phyloP scores from a whole-genome alignment of 306 rosid species.

The Fragaria nilgerrensis region DNA sequence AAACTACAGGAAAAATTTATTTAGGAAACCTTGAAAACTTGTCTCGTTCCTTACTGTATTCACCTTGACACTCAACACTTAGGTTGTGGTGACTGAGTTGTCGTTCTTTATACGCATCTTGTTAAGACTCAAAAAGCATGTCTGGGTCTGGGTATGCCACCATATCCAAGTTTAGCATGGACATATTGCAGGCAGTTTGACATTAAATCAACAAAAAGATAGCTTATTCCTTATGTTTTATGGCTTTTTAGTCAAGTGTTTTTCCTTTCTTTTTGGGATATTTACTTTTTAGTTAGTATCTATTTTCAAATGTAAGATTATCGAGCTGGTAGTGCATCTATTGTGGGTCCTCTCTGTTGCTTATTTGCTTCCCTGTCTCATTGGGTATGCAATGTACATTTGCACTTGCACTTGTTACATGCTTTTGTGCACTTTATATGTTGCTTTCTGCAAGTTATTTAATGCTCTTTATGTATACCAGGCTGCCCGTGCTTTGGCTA shows the following conservation, averaged over 20 bases:
- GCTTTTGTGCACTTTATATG: constrained; percentile 5
- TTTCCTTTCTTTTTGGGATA: not conserved
- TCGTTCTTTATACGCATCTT: not conserved
- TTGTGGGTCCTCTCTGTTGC: constrained; percentile 1
- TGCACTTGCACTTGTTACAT: not conserved
- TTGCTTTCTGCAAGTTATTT: constrained; percentile 15
- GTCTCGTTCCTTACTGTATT: constrained; percentile 2
- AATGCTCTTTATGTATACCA: constrained; percentile 33
- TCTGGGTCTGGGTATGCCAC: not conserved
- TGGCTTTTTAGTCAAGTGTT: not conserved
- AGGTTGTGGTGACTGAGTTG: not conserved
- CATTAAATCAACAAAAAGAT: not conserved
- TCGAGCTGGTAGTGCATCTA: not conserved
- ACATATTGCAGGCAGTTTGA: not conserved
- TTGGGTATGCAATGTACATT: not conserved
- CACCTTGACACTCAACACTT: constrained; percentile 1
- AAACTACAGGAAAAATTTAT: not conserved
- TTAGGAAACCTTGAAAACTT: constrained; percentile 2
- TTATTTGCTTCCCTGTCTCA: not conserved
- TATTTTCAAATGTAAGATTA: constrained; percentile 7
- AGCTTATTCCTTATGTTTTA: not conserved
- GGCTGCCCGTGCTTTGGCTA: constrained; percentile 99
- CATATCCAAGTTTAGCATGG: not conserved
- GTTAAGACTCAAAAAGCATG: constrained; percentile 2
- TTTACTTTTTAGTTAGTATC: not conserved